phyloP scores from a whole-genome alignment of 2,329 filamentous ascomycete species.

The Trichothecium sympodiale region DNA sequence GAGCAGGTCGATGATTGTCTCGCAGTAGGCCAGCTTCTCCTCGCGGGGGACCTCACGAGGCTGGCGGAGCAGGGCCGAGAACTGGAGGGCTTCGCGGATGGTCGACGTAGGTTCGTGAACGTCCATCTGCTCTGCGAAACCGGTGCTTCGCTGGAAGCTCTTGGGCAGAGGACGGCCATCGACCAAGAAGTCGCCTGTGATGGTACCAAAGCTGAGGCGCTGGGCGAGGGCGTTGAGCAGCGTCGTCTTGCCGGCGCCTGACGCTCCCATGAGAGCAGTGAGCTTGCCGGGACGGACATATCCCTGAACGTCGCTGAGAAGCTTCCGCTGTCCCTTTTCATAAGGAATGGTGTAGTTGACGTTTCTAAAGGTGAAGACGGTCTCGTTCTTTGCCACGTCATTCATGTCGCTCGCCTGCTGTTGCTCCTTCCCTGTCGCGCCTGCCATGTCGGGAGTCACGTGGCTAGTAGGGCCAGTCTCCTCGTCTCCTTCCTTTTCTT shows the following conservation, averaged over 20 bases:
- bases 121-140: conserved; percentile 56
- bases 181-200: conserved; percentile 69
- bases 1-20: conserved; percentile 56
- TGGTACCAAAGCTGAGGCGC: conserved; percentile 65
- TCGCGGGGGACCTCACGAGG: conserved; percentile 40
- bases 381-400: conserved; percentile 50
- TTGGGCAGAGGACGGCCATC: conserved; percentile 60
- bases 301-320: conserved; percentile 70
- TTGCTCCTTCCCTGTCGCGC: conserved; percentile 11
- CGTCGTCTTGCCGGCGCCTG: conserved; percentile 58
- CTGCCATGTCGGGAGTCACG: conserved; percentile 53
- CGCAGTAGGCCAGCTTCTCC: conserved; percentile 59
- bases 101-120: conserved; percentile 57
- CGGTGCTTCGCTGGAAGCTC: conserved; percentile 72
- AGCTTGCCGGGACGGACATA: conserved; percentile 75
- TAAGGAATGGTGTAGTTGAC: conserved; percentile 38
- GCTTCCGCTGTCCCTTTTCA: conserved; percentile 54
- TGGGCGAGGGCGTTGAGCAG: conserved; percentile 63
- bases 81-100: conserved; percentile 53
- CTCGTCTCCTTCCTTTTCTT: conserved; percentile 42
- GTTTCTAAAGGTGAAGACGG: conserved; percentile 41
- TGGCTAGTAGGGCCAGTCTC: conserved; percentile 19
- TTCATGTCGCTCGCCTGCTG: conserved; percentile 22
- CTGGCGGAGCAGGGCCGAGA: conserved; percentile 55
- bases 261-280: conserved; percentile 64